Evolutionary conservation across 2,329 filamentous ascomycete genomes (phyloP), one percentile per base, ranked within the genome.

Genomic region (Stemphylium vesicarium): DNA sequence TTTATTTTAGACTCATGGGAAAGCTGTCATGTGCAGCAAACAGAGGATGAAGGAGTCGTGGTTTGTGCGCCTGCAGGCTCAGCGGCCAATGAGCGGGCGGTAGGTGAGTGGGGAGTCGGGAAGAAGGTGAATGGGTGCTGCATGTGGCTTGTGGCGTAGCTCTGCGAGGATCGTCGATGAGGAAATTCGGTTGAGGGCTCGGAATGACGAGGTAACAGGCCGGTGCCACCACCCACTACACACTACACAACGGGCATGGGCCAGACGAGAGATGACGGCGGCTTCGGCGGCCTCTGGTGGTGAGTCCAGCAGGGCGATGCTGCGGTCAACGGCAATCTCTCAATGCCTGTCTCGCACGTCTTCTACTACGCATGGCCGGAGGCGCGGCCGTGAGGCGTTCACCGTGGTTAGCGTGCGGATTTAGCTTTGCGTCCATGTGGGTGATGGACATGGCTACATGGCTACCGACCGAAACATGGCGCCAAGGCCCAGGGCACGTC

Each of bases 111-210:
- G 22, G 22, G 40, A 31, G 49, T 13, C 16, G 22, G 24, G 36
- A 41, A 22, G 31, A n/a, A 26, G n/a, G 16, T 40, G 42, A 24
- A 39, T 13, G n/a, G 26, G 45, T 43, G n/a, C 32, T 53, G 44
- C 38, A 50, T 53, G 44, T 37, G 50, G 44, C 51, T 50, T 49
- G 45, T 39, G 50, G 42, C 36, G 50, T 52, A 40, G 44, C 18
- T 47, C 43, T 29, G 20, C 24, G 22, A 40, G 35, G 51, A 54
- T 54, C 45, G 51, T 35, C 51, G 33, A 50, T 54, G 33, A 33
- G 37, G 18, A 33, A 24, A 22, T 40, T 33, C 43, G 26, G 39
- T 16, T 32, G 45, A 50, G 51, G 26, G 45, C 18, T 38, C 26
- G 38, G 33, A 29, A 43, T 31, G 39, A 38, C 45, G 26, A 53